Base-by-base conservation (phyloP, 108 stramenopile species). In the Seminavis robusta region DNA sequence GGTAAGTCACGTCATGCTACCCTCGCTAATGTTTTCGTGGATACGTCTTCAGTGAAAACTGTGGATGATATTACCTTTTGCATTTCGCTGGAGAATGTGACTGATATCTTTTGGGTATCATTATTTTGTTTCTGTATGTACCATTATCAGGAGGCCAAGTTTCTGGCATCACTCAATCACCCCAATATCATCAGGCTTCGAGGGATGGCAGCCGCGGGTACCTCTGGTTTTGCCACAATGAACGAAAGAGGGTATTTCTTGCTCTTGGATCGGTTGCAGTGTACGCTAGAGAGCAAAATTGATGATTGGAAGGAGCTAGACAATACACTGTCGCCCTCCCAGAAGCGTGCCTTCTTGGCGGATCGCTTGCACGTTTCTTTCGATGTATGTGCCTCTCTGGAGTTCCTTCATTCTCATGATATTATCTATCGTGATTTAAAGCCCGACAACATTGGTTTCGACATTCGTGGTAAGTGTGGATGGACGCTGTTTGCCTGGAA, bases 391-490 rank as follows among this genome's bases (percentile, higher is more conserved):
- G 80, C 79, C 28, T 80, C 85, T n/a, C 47, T 87, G 30, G 64
- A 67, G 61, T 85, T 80, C 49, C 52, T 90, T 40, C 89, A 90
- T 41, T 50, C 61, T 15, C 76, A 81, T 45, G 60, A 69, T 26
- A 79, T 90, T 44, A 84, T 90, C 47, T 90, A 80, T 49, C 63
- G 85, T 0, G 85, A 90, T 70, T 41, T 90, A n/a, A 90, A 87
- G 59, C 77, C 77, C 47, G 75, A 76, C 45, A 81, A 81, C 31
- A 73, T 81, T 42, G 80, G 80, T 1, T 81, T 81, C 66, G 80
- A 81, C 51, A 58, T 76, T 53, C 30, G 71, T 52, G 80, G 77
- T 59, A 50, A 16, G 54, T 39, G 26, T 56, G 47, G n/a, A n/a
- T n/a, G n/a, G n/a, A n/a, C n/a, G n/a, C n/a, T n/a, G n/a, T n/a